Evolutionary conservation across 805 yeast genomes (phyloP).

Genomic region (Suhomyces sp.): DNA sequence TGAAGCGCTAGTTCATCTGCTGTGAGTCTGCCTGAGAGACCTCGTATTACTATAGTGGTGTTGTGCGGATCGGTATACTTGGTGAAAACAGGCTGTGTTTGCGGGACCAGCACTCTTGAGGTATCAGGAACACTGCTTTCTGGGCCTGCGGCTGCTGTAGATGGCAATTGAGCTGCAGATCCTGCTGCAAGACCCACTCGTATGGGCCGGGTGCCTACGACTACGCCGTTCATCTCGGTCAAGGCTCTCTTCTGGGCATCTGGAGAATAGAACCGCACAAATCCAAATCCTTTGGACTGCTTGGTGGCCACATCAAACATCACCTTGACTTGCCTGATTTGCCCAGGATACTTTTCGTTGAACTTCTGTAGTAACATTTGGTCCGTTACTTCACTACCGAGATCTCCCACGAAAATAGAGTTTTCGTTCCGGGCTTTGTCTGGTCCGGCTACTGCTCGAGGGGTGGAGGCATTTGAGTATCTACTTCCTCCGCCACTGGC

Average conservation of each 20-base stretch:
- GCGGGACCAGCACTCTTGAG: conserved; percentile 27
- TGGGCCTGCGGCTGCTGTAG: conserved; percentile 12
- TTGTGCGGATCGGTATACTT: conserved; percentile 79
- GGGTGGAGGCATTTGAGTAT: background rate
- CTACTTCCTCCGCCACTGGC: conserved; percentile 53
- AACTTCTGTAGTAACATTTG: conserved; percentile 61
- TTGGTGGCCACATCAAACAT: conserved; percentile 73
- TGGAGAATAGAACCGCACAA: conserved; percentile 69
- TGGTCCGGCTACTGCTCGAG: background rate
- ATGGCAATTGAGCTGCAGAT: conserved; percentile 16
- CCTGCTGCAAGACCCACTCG: conserved; percentile 57
- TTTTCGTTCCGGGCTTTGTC: conserved; percentile 34
- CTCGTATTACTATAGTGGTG: conserved; percentile 71
- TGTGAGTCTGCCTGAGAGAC: conserved; percentile 56
- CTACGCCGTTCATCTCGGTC: conserved; percentile 76
- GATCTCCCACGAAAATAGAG: conserved; percentile 84
- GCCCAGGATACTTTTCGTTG: conserved; percentile 64
- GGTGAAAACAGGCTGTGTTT: conserved; percentile 52
- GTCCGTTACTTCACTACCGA: conserved; percentile 72
- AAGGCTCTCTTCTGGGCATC: conserved; percentile 71
- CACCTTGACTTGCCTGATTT: conserved; percentile 68
- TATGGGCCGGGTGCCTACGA: conserved; percentile 70
- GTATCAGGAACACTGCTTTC: conserved; percentile 10
- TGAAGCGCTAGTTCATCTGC: conserved; percentile 59
- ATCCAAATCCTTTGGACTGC: conserved; percentile 81